Evolutionary conservation across 2,329 filamentous ascomycete genomes (phyloP).

Genomic region (Teratosphaeriaceae sp.): DNA sequence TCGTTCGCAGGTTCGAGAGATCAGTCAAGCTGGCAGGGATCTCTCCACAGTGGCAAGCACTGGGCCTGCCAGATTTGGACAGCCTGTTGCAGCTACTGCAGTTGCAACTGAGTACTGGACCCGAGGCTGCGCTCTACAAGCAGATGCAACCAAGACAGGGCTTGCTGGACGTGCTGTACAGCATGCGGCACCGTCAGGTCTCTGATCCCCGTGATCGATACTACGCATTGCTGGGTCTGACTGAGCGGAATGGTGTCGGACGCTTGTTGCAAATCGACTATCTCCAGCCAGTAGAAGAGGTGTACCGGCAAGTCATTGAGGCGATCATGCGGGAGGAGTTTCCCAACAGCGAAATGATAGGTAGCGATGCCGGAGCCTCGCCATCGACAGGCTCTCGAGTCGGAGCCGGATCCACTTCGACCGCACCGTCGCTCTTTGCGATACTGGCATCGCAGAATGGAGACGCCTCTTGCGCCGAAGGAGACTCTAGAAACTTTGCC

Average conservation of each 20-base stretch:
- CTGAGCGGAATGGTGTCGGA: neutral
- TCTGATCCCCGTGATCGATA: neutral
- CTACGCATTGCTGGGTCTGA: neutral
- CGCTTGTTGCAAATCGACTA: neutral
- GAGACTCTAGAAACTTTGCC: too few species aligned
- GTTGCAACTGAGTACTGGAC: constrained; percentile 1
- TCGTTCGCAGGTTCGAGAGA: neutral
- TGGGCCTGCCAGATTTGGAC: neutral
- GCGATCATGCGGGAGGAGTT: neutral
- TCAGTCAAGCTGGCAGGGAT: neutral
- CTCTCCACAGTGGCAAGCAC: neutral
- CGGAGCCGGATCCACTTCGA: too few species aligned
- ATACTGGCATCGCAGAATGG: too few species aligned
- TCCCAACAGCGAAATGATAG: neutral
- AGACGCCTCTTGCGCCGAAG: too few species aligned
- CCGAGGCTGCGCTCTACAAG: neutral
- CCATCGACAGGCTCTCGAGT: too few species aligned
- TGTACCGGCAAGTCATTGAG: neutral
- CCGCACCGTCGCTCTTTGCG: too few species aligned
- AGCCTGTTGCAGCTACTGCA: neutral
- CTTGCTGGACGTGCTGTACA: neutral
- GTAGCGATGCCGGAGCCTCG: too few species aligned
- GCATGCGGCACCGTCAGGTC: neutral
- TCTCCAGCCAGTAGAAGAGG: neutral
- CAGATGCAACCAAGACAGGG: neutral